phyloP scores from a whole-genome alignment of 2,329 filamentous ascomycete species.

The Aspergillus proliferans region DNA sequence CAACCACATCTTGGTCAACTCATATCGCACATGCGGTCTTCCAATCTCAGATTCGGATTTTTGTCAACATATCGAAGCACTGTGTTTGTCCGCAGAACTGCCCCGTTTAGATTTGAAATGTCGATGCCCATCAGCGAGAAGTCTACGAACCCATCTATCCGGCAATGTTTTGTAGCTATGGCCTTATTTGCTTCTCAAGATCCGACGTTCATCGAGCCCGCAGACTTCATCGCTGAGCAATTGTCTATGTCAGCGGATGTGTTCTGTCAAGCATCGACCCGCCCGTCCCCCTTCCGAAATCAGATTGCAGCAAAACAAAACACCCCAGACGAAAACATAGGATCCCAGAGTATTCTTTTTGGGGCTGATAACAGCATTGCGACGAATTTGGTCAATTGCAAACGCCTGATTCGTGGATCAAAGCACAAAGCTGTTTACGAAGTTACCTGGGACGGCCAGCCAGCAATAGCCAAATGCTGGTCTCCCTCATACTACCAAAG shows the following conservation, averaged over 20 bases:
- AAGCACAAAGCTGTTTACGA: background rate
- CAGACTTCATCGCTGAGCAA: no score
- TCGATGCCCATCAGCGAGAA: background rate
- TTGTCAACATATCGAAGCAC: conserved; percentile 1
- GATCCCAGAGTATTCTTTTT: no score
- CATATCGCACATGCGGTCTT: background rate
- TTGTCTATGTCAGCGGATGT: no score
- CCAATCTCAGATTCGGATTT: background rate
- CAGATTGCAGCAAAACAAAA: no score
- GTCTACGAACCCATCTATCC: background rate
- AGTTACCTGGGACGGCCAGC: background rate
- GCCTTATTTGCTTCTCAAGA: background rate
- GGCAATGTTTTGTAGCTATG: conserved; percentile 1
- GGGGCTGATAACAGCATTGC: no score
- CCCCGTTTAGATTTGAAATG: background rate
- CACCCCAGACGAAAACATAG: no score
- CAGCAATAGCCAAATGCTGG: conserved; percentile 6
- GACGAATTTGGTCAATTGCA: no score
- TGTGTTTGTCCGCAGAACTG: background rate
- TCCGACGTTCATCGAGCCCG: background rate
- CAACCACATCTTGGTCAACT: background rate
- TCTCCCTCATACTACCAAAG: background rate
- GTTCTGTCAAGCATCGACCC: no score
- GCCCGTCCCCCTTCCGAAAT: no score
- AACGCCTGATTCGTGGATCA: background rate